A percentile compares a stretch with the other conserved stretches of the same genome.
These are phyloP conservation scores for Fusarium algeriense DNA, from an alignment of 2,329 filamentous ascomycete species.

Conservation along the genomic window DNA sequence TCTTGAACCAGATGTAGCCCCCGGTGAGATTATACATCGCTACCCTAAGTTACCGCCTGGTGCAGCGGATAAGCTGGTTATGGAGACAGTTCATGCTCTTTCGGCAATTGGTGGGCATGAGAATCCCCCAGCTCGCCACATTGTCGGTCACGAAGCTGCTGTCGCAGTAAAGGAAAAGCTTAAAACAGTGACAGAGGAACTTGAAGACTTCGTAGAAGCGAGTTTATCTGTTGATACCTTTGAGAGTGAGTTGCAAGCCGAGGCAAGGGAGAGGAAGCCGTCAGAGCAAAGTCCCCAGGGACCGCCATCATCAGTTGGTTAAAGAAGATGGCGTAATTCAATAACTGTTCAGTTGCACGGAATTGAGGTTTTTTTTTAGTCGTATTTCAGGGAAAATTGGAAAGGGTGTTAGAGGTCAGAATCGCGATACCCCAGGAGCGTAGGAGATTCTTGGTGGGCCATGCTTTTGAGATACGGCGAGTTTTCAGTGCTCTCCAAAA, in stretches of 20 bases:
- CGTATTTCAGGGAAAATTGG: background rate
- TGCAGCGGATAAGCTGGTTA: conserved; percentile 79
- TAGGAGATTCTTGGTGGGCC: conserved; percentile 6
- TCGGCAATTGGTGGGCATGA: conserved; percentile 95
- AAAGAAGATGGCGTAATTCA: background rate
- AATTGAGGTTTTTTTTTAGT: background rate
- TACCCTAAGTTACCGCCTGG: conserved; percentile 79
- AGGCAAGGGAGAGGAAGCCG: conserved; percentile 60
- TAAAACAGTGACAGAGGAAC: conserved; percentile 93
- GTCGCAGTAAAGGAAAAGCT: conserved; percentile 93
- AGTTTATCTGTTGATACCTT: conserved; percentile 87
- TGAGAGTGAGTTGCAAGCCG: conserved; percentile 66
- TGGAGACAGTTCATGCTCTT: conserved; percentile 91
- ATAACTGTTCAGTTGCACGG: background rate
- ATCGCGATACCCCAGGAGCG: conserved; percentile 21
- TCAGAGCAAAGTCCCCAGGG: conserved; percentile 45
- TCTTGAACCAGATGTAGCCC: conserved; percentile 51
- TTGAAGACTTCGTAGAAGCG: conserved; percentile 95
- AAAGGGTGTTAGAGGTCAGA: background rate
- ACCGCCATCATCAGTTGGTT: conserved; percentile 39
- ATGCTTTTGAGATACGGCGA: conserved; percentile 15
- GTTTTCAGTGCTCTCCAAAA: background rate
- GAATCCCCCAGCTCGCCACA: conserved; percentile 93
- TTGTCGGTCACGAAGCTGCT: conserved; percentile 91
- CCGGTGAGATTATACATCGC: conserved; percentile 68